Conservation (phyloP, 2,329 filamentous ascomycete genomes). For the Paramyrothecium sp. region DNA sequence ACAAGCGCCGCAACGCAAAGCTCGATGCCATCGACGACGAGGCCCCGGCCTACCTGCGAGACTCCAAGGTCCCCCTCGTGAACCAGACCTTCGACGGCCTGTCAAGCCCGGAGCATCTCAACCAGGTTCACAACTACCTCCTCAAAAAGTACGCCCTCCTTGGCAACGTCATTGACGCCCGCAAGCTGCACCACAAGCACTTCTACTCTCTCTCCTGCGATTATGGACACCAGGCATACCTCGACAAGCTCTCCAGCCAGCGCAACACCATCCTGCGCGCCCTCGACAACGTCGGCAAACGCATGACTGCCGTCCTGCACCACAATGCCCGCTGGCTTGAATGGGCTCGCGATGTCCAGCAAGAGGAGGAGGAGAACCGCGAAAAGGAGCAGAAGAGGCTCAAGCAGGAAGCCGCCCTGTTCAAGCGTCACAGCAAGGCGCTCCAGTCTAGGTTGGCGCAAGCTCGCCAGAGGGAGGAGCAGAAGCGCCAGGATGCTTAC, state of each 20-base stretch:
- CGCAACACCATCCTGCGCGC: conserved; percentile 14
- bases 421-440: conserved; percentile 21
- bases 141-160: conserved; percentile 18
- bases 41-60: conserved; percentile 11
- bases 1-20: conserved; percentile 21
- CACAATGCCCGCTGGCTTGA: conserved; percentile 20
- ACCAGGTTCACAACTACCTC: conserved; percentile 16
- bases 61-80: conserved; percentile 10
- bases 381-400: conserved; percentile 26
- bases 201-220: conserved; percentile 20
- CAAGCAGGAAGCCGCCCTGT: conserved; percentile 23
- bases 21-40: conserved; percentile 16
- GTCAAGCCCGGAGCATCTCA: conserved; percentile 7
- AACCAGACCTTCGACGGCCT: conserved; percentile 18
- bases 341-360: conserved; percentile 20
- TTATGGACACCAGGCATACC: conserved; percentile 21
- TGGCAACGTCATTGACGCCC: conserved; percentile 20
- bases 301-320: conserved; percentile 16
- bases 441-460: conserved; percentile 15
- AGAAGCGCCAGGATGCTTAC: conserved; percentile 22
- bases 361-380: conserved; percentile 17
- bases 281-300: conserved; percentile 13
- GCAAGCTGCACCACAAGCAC: conserved; percentile 19
- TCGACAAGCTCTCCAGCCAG: conserved; percentile 21
- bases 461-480: conserved; percentile 19